Evolutionary conservation across 2,329 filamentous ascomycete genomes (phyloP), one percentile per base, ranked within the genome.

Genomic region (Hirsutella rhossiliensis): DNA sequence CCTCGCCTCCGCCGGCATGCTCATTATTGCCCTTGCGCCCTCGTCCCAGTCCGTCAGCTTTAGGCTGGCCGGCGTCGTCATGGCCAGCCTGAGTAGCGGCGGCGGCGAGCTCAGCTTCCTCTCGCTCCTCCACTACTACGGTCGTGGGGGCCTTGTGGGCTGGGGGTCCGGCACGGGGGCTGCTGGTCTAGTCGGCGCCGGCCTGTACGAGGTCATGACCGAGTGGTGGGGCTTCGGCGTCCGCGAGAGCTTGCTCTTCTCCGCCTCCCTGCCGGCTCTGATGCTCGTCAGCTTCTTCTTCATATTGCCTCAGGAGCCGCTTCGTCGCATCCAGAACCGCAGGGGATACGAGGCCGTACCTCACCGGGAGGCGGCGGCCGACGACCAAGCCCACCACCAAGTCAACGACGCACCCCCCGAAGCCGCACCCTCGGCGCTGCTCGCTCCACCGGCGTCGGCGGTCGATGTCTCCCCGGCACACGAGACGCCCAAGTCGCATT

Each of bases 151-250:
- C 53, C 72, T 97, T 17, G 89, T 89, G 0, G 82, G 87, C 31
- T 98, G 92, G 92, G 85, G 87, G 0, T 90, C 84, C 50, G 90
- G 90, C 0, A 96, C 90, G 0, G 90, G 90, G 2, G 90, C 84
- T 0, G 90, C 90, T 1, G 90, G 90, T 0, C 62, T 98, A 45
- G 72, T 90, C 1, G 92, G 92, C 5, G 87, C 90, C 1, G 88
- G 88, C 0, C 72, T 90, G 13, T 98, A 97, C 63, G 86, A 94
- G 8, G 58, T 90, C 40, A 73, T 92, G 46, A 97, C 90, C 1
- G 89, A 85, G 29, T 84, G 82, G 57, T 68, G 94, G 45, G 79
- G 80, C 0, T 74, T 95, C 50, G 79, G 75, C 43, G 86, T 95
- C 38, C 76, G 75, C 53, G 72, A 73, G 20, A 94, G 84, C 49